A percentile compares a stretch with the other conserved stretches of the same genome.
These are phyloP conservation scores for Ensete ventricosum DNA, from an alignment of 176 grass and related monocot genomes.

Conservation along the genomic window DNA sequence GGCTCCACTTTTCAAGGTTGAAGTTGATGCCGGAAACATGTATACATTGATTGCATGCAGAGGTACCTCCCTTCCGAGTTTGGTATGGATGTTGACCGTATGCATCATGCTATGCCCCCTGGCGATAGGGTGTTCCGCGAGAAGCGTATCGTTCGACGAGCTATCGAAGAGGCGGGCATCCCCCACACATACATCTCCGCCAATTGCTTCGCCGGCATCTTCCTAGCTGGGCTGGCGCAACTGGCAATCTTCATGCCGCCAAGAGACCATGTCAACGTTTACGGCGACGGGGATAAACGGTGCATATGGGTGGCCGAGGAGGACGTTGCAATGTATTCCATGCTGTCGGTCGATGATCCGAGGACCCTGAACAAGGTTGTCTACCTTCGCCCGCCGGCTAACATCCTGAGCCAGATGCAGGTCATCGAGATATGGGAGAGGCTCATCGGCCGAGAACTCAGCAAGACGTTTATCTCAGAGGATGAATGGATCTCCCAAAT, in stretches of 20 bases:
- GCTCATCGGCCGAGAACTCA: constrained; percentile 36
- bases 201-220: constrained; percentile 29
- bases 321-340: constrained; percentile 40
- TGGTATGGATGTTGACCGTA: constrained; percentile 39
- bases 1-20: no score
- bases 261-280: constrained; percentile 32
- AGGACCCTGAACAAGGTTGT: constrained; percentile 49
- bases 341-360: constrained; percentile 39
- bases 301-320: constrained; percentile 43
- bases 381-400: constrained; percentile 36
- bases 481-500: constrained; percentile 44
- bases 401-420: constrained; percentile 48
- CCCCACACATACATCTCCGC: constrained; percentile 53
- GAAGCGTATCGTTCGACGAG: constrained; percentile 40
- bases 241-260: constrained; percentile 34
- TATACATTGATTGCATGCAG: constrained; percentile 5
- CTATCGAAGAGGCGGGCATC: constrained; percentile 42
- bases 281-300: constrained; percentile 39
- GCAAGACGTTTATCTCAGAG: constrained; percentile 26
- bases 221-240: constrained; percentile 32
- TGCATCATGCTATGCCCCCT: constrained; percentile 44
- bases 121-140: constrained; percentile 31
- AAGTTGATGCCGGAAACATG: no score
- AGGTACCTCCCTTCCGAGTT: constrained; percentile 63
- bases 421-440: constrained; percentile 41